Evolutionary conservation across 208 protist genomes (phyloP).

Genomic region (Phytomonas sp.): DNA sequence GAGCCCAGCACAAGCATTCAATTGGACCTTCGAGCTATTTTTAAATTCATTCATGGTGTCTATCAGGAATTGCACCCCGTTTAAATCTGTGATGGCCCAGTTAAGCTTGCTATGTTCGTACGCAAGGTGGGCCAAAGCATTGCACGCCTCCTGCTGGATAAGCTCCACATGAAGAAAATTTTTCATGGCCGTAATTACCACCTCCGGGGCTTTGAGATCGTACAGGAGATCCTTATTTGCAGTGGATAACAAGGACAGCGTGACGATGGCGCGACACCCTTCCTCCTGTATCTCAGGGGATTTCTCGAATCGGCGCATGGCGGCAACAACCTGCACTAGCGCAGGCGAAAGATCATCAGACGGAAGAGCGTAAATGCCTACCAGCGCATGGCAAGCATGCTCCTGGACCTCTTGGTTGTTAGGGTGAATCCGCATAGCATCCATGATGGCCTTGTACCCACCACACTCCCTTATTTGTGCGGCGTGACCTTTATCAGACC

Average conservation of each 20-base stretch:
- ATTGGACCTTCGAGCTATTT: slow-evolving; percentile 78
- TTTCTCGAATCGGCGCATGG: slow-evolving; percentile 72
- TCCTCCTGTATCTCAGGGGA: slow-evolving; percentile 86
- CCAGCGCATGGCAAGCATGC: slow-evolving; percentile 79
- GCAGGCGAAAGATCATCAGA: slow-evolving; percentile 44
- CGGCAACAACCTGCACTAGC: slow-evolving; percentile 72
- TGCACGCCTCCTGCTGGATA: slow-evolving; percentile 88
- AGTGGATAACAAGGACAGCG: slow-evolving; percentile 73
- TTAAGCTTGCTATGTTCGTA: slow-evolving; percentile 86
- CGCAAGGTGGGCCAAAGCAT: slow-evolving; percentile 84
- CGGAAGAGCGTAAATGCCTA: slow-evolving; percentile 73
- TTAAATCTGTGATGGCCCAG: slow-evolving; percentile 58
- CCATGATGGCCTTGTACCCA: slow-evolving; percentile 77
- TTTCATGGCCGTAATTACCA: slow-evolving; percentile 63
- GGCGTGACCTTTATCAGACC: slow-evolving; percentile 82
- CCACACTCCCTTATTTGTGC: slow-evolving; percentile 65
- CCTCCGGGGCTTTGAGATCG: slow-evolving; percentile 60
- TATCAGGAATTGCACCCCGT: slow-evolving; percentile 68
- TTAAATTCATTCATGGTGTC: slow-evolving; percentile 67
- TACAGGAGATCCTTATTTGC: slow-evolving; percentile 80
- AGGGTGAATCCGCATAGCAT: slow-evolving; percentile 81
- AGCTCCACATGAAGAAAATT: slow-evolving; percentile 67
- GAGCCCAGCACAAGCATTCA: slow-evolving; percentile 86
- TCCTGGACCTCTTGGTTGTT: slow-evolving; percentile 87
- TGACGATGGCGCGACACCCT: slow-evolving; percentile 85